Base-by-base conservation (phyloP, 2,329 filamentous ascomycete species). In the Arthrobotrys iridis region DNA sequence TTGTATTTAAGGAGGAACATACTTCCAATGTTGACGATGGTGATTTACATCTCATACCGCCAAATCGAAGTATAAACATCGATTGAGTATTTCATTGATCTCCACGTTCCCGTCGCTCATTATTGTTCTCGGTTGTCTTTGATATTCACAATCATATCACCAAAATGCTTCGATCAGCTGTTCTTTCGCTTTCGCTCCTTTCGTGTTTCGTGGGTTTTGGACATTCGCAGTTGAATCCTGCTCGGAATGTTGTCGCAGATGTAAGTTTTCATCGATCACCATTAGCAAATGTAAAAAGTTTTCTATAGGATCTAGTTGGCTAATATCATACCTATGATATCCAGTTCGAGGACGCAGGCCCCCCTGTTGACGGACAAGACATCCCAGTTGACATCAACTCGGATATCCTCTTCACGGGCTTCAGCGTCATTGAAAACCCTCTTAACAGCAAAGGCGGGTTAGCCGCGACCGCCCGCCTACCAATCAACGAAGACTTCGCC, bases 1-100 rank as follows among this genome's bases (percentile, higher is more conserved):
- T 20, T 33, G 63, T 67, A 67, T 41, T 59, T 67, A 67, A 67
- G 30, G 40, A 59, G 63, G 15, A n/a, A 43, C 15, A 7, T 8
- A 18, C 22, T 59, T 48, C 63, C 37, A 8, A 20, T 30, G 45
- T 24, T 6, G 26, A 28, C 18, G n/a, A 4, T 5, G 18, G 15
- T n/a, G 50, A 67, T 67, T 58, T 50, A 35, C 63, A 41, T 50
- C 28, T 30, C 40, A n/a, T 33, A 30, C 40, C 59, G 40, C 18
- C 63, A 18, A 41, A 48, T 28, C n/a, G n/a, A 41, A 52, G 5
- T 18, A 28, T 66, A 55, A n/a, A n/a, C 20, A 65, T 55, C 4
- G 46, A 55, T 45, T 46, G 55, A 13, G 10, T n/a, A n/a, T 30
- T 65, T n/a, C 13, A 57, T 43, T 43, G 30, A 15, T 33, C n/a